A percentile compares a stretch with the other conserved stretches of the same genome.
Conservation (phyloP, 345 rosid species). For the Raphanus sativus region DNA sequence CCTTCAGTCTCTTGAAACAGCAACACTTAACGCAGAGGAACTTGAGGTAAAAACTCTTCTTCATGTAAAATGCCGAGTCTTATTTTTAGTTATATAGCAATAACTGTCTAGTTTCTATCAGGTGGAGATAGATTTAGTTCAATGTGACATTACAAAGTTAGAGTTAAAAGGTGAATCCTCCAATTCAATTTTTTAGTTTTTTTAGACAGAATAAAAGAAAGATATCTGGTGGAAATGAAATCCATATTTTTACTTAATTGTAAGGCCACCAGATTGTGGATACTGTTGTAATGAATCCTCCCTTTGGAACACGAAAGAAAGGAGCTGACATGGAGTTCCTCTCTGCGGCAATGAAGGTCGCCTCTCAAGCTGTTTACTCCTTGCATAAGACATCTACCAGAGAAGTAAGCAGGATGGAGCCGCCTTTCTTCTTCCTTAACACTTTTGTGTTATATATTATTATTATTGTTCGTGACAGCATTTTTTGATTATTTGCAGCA, state of each 20-base stretch:
- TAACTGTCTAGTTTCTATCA: constrained; percentile 38
- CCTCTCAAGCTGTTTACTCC: constrained; percentile 87
- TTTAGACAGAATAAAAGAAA: too few species aligned
- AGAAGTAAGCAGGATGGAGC: constrained; percentile 54
- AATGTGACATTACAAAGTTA: constrained; percentile 63
- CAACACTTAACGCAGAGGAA: constrained; percentile 71
- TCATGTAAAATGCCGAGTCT: background rate
- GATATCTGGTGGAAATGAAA: background rate
- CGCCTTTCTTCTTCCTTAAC: background rate
- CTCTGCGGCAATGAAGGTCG: constrained; percentile 66
- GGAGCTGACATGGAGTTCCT: constrained; percentile 94
- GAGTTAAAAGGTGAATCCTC: constrained; percentile 58
- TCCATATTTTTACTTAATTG: background rate
- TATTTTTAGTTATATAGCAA: constrained; percentile 1
- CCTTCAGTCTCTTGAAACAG: constrained; percentile 69
- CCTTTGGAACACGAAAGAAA: constrained; percentile 88
- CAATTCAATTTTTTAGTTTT: too few species aligned
- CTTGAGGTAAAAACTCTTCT: constrained; percentile 59
- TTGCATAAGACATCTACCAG: constrained; percentile 98
- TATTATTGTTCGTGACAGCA: background rate
- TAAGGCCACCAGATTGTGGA: constrained; percentile 59
- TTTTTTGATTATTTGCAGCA: constrained; percentile 48
- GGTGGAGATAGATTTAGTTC: constrained; percentile 80
- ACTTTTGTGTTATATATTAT: too few species aligned
- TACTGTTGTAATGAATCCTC: constrained; percentile 94